Percentiles rank a stretch among this genome's conserved stretches.
phyloP scores from a whole-genome alignment of 805 yeast species.

The Brettanomyces anomalus region DNA sequence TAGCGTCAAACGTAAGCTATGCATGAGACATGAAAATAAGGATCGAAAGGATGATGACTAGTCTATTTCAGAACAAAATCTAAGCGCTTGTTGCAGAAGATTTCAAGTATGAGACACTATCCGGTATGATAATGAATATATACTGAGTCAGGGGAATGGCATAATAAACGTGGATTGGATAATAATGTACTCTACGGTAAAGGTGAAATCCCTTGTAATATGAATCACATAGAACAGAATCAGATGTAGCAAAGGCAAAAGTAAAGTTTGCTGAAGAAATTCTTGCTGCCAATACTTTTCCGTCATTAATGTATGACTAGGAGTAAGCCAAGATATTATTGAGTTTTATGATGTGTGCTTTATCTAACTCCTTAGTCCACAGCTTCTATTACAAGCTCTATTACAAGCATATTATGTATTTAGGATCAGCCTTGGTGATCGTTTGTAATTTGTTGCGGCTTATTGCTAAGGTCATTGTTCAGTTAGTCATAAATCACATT shows the following conservation, averaged over 20 bases:
- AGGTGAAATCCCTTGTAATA: no score
- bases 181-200: background rate
- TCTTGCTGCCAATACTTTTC: no score
- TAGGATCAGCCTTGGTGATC: constrained; percentile 33
- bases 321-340: constrained; percentile 19
- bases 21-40: no score
- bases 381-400: constrained; percentile 48
- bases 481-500: constrained; percentile 37
- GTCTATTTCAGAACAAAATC: background rate
- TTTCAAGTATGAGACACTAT: constrained; percentile 19
- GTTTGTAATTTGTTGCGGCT: constrained; percentile 37
- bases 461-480: constrained; percentile 32
- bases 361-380: constrained; percentile 38
- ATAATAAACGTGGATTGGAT: background rate
- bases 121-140: constrained; percentile 20
- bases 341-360: constrained; percentile 56
- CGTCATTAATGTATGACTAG: constrained; percentile 19
- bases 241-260: no score
- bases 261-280: no score
- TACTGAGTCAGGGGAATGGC: constrained; percentile 4
- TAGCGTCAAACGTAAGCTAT: no score
- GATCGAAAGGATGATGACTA: no score
- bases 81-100: constrained; percentile 12
- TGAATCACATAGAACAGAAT: no score
- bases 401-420: constrained; percentile 32